Base-by-base conservation (phyloP, 345 rosid species). In the Rhizophora mangle region DNA sequence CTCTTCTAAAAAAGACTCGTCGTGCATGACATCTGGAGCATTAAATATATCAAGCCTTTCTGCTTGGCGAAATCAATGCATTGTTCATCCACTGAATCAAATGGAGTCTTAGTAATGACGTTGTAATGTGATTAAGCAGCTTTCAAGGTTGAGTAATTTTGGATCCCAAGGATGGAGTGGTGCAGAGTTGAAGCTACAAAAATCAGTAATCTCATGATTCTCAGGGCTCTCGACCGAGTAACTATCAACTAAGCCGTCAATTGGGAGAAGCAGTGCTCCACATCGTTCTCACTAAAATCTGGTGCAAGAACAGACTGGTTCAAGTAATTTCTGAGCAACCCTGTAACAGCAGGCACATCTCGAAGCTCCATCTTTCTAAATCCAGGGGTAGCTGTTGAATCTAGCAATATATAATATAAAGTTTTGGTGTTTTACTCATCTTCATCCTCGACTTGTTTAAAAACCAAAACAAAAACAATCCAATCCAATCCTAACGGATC, bases 111-210 rank as follows among this genome's bases (percentile, higher is more conserved):
- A 6, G 89, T 86, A 21, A 89, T 73, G 0, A 94, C 97, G 67
- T 94, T 94, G 81, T 94, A 94, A 84, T 88, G 91, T 2, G 97
- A 94, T 65, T 94, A 91, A 29, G 98, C 97, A 76, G 96, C 98
- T 76, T 94, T 94, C 86, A 94, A 36, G 20, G 79, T 81, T 0
- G 91, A 78, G 78, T 94, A 81, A 61, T 82, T 89, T 56, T 78
- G 93, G 79, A 88, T 94, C 65, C 97, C 98, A 0, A 94, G 95
- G 64, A 94, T 89, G 0, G 97, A 84, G 10, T 95, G 98, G 96
- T 19, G 91, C 89, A 18, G 93, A 87, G 81, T 91, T 89, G 86
- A 91, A 94, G 82, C 97, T 91, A 82, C 96, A 91, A 79, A 94
- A 88, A 63, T 94, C 98, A 0, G 98, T 94, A 30, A 94, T 80